A percentile compares a stretch with the other conserved stretches of the same genome.
phyloP scores from a whole-genome alignment of 208 protist genomes.

The Porcisia deanei region DNA sequence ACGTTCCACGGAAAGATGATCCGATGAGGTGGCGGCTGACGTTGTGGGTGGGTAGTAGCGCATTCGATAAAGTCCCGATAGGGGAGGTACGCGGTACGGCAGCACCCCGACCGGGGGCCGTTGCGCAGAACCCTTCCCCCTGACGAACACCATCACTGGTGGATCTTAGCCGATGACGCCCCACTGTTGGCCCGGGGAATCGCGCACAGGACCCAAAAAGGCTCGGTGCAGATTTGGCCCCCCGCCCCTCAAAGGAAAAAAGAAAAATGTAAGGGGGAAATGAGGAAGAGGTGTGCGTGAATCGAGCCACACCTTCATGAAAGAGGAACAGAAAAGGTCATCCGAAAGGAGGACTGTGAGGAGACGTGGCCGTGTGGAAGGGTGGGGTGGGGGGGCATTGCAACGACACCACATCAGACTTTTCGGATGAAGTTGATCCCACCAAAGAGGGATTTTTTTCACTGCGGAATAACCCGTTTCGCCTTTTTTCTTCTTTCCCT shows the following conservation, averaged over 20 bases:
- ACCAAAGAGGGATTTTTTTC: too few relatives aligned
- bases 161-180: neutral
- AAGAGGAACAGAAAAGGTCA: neutral
- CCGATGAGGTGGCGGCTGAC: neutral
- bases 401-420: too few relatives aligned
- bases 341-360: neutral
- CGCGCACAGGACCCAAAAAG: neutral
- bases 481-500: too few relatives aligned
- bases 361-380: neutral
- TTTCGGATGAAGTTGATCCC: too few relatives aligned
- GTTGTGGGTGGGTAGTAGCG: constrained; percentile 7
- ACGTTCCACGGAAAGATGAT: neutral
- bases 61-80: constrained; percentile 36
- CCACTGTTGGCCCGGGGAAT: too few relatives aligned
- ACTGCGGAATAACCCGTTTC: too few relatives aligned
- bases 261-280: neutral
- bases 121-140: neutral
- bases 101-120: constrained; percentile 17
- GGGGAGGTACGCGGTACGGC: constrained; percentile 24
- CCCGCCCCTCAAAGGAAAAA: neutral
- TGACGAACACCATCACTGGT: neutral
- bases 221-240: neutral
- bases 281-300: neutral
- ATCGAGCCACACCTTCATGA: neutral
- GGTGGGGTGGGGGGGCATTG: neutral